Evolutionary conservation across 1,139 yeast species (phyloP), one percentile per base, ranked within the genome.

Genomic region (Yamadazyma sp.): DNA sequence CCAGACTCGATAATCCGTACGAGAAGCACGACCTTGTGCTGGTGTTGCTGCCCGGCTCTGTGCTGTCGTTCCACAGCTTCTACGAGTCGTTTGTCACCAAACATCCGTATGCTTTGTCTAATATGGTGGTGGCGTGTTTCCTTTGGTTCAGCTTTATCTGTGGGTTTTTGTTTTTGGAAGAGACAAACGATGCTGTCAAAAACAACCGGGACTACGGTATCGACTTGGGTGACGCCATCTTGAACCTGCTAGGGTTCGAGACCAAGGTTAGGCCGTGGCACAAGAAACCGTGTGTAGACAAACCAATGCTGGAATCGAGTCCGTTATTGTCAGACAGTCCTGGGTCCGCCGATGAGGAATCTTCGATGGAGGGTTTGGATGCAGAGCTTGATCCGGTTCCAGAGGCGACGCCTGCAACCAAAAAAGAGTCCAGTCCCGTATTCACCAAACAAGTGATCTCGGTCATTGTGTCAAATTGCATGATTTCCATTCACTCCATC

Each of bases 91-190:
- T 36, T 30, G 39, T 28, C 12, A 40, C 37, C 1, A 38, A 32
- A 31, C 68, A 68, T 53, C 87, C 87, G 0, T 82, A 78, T 51
- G 79, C 83, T 1, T 59, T 80, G 46, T 79, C 85, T 3, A 82
- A 81, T 53, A 52, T 81, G 9, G 77, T 76, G 3, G 79, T 81
- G 14, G 69, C 79, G 4, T 12, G 51, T 2, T 59, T 74, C 39
- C 59, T 80, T 17, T 55, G 63, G 56, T 41, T 63, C 34, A 70
- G 79, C 28, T 47, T 68, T 22, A 26, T 65, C 2, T 45, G 66
- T 28, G 79, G 72, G 2, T 59, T 75, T 40, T 63, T 81, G 36
- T 80, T 80, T 49, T 56, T 81, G 28, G 84, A 81, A 53, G 87
- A 81, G 55, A 78, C 86, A 2, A 79, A 78, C 51, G 73, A 66